Evolutionary conservation across 805 yeast species (phyloP), one percentile per base, ranked within the genome.

Genomic region (Kluyveromyces siamensis): DNA sequence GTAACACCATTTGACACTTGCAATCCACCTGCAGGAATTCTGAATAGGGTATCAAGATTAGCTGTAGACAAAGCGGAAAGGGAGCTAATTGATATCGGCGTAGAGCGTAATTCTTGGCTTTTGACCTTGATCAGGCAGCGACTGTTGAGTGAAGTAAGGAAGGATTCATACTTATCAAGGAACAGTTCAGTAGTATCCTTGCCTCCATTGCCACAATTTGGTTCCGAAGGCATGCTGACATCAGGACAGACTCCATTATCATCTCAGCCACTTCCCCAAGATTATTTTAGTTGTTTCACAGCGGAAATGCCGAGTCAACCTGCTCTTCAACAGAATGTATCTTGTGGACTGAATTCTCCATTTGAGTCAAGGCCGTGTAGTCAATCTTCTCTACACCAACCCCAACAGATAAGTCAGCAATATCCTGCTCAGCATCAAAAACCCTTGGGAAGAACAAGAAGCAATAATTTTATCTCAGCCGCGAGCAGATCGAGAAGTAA

Each of bases 11-110:
- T 83, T 58, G 81, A 81, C 53, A 75, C 77, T 16, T 61, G 71
- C 40, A 75, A 76, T 56, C 89, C 88, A 8, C 88, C 89, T 0
- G 73, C 82, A 1, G 88, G 88, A 1, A 73, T 83, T 3, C 70
- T 81, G 18, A 79, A 80, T 40, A 72, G 72, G 47, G 82, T 81
- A 0, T 76, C 86, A 7, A 80, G 79, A 55, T 72, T 76, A 40
- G 74, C 83, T 27, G 65, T 78, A 30, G 68, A 69, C 50, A 51
- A 54, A 43, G 72, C 75, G 0, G 56, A 63, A 30, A 57, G 50
- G 5, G 52, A 51, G 6, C 63, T 61, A 6, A 55, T 72, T 5
- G 71, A 68, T 8, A 62, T 70, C 25, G 76, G 75, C 2, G 57
- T 62, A 38, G 73, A 70, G 41, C 58, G 63, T 33, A 67, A 66